These are phyloP conservation scores for Prunus fruticosa DNA, from an alignment of 306 rosid genomes.

Conservation along the genomic window DNA sequence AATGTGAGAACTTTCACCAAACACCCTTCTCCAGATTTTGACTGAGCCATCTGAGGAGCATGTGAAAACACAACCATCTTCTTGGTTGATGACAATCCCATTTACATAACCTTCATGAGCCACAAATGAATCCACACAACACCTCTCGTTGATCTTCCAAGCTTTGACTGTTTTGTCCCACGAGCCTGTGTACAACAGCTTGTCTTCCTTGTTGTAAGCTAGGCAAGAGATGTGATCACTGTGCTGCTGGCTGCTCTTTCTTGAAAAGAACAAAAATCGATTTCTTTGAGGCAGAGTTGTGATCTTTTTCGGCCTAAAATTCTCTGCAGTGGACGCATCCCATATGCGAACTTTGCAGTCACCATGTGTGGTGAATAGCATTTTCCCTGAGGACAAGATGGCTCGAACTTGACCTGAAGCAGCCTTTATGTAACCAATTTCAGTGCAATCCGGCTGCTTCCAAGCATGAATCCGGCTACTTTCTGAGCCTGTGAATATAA, in stretches of 20 bases:
- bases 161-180: constrained; percentile 55
- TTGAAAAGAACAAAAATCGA: constrained; percentile 21
- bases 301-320: constrained; percentile 37
- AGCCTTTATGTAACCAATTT: constrained; percentile 39
- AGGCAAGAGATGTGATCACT: constrained; percentile 42
- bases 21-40: constrained; percentile 59
- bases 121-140: constrained; percentile 45
- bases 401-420: constrained; percentile 44
- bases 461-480: constrained; percentile 46
- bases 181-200: constrained; percentile 52
- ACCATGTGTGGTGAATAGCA: constrained; percentile 41
- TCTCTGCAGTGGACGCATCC: constrained; percentile 36
- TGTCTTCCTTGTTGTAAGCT: constrained; percentile 50
- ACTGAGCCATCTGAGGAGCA: constrained; percentile 58
- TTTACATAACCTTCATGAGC: constrained; percentile 57
- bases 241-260: constrained; percentile 35
- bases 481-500: constrained; percentile 47
- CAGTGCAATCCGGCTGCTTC: constrained; percentile 55
- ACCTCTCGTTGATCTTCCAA: constrained; percentile 43
- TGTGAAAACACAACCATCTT: constrained; percentile 58
- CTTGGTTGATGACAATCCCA: constrained; percentile 44
- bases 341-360: constrained; percentile 45
- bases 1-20: constrained; percentile 52
- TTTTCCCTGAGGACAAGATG: constrained; percentile 35
- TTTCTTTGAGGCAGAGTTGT: constrained; percentile 37